phyloP scores from a whole-genome alignment of 2,329 filamentous ascomycete genomes.

The Aspergillus sp. region DNA sequence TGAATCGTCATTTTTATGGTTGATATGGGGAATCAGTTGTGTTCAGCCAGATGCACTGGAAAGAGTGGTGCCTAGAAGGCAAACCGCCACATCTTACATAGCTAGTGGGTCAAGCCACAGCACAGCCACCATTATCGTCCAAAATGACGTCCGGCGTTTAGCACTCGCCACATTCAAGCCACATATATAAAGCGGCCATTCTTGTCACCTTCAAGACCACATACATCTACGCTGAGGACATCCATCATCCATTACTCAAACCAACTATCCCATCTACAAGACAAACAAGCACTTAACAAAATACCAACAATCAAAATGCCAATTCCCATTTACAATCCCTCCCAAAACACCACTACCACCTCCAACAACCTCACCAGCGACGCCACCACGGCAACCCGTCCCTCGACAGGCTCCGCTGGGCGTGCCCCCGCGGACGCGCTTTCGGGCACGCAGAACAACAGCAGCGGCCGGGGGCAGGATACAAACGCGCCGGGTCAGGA shows the following conservation, averaged over 20 bases:
- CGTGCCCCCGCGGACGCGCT: constrained; percentile 9
- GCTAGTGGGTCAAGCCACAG: no score
- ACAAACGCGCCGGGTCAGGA: constrained; percentile 10
- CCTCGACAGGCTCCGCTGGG: constrained; percentile 10
- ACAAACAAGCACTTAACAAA: background rate
- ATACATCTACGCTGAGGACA: background rate
- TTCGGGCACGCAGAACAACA: constrained; percentile 5
- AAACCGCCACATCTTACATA: no score
- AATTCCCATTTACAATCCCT: background rate
- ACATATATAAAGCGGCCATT: no score
- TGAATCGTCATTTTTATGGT: no score
- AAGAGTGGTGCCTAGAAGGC: no score
- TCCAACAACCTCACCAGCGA: constrained; percentile 5
- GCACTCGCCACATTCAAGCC: no score
- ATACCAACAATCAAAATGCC: background rate
- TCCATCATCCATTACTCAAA: background rate
- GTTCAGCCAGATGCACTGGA: no score
- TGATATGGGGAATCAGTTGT: no score
- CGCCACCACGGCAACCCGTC: constrained; percentile 2
- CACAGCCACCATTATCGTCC: no score
- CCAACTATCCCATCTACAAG: background rate
- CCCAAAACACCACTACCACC: background rate
- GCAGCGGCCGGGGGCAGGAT: constrained; percentile 7
- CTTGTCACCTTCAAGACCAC: background rate
- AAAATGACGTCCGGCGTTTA: no score